Evolutionary conservation across 164 flowering plant genomes (phyloP).

Genomic region (Umbilicus rupestris): DNA sequence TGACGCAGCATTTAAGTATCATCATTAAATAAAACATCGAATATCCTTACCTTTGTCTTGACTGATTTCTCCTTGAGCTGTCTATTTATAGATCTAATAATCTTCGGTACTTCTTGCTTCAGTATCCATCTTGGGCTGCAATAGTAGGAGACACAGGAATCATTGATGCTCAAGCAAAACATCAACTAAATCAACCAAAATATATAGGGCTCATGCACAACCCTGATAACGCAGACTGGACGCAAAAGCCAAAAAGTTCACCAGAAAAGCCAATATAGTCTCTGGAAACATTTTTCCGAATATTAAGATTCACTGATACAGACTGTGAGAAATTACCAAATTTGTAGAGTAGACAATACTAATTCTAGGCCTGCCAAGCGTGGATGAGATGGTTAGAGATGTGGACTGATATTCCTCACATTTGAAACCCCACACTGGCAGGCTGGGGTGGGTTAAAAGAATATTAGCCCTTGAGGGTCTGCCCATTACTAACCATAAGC

Average conservation of each 20-base stretch:
- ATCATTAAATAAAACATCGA: neutral
- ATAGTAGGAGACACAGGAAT: neutral
- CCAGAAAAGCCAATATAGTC: neutral
- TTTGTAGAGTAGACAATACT: too few relatives aligned
- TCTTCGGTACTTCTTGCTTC: constrained; percentile 93
- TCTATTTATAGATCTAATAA: constrained; percentile 81
- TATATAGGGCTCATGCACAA: neutral
- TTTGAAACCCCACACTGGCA: too few relatives aligned
- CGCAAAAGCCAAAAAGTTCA: neutral
- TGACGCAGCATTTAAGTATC: neutral
- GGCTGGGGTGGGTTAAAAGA: too few relatives aligned
- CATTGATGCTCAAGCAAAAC: neutral
- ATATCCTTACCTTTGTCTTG: constrained; percentile 71
- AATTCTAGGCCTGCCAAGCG: too few relatives aligned
- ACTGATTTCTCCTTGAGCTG: constrained; percentile 91
- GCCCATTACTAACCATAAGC: neutral
- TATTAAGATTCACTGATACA: neutral
- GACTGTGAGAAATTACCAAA: neutral
- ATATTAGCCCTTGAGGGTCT: neutral
- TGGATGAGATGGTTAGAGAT: too few relatives aligned
- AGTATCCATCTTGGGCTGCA: constrained; percentile 92
- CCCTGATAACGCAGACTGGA: neutral
- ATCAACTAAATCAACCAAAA: neutral
- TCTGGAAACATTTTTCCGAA: neutral
- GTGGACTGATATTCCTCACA: too few relatives aligned